Evolutionary conservation across 2,329 filamentous ascomycete genomes (phyloP).

Genomic region (Talaromyces sp.): DNA sequence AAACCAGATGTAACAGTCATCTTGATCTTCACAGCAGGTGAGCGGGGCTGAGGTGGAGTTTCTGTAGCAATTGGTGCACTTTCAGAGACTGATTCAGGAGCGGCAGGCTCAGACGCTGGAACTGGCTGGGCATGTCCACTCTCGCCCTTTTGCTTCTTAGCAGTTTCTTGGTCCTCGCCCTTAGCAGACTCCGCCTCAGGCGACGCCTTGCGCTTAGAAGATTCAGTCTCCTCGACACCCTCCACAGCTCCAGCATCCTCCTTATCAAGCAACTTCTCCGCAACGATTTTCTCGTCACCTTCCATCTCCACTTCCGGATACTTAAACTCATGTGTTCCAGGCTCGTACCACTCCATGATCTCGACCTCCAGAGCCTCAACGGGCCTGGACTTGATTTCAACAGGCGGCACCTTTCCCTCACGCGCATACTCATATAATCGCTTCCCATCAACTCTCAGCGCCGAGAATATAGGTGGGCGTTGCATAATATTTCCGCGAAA

Average conservation of each 20-base stretch:
- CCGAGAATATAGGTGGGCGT: constrained; percentile 89
- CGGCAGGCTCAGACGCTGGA: constrained; percentile 9
- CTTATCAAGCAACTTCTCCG: constrained; percentile 62
- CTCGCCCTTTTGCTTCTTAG: constrained; percentile 38
- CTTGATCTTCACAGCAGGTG: constrained; percentile 78
- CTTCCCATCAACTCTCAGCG: constrained; percentile 90
- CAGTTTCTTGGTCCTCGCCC: constrained; percentile 18
- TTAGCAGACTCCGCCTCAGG: constrained; percentile 29
- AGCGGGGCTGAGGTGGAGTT: constrained; percentile 26
- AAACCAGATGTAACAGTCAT: constrained; percentile 96
- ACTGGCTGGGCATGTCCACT: constrained; percentile 24
- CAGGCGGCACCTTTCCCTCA: constrained; percentile 81
- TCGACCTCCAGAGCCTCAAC: constrained; percentile 79
- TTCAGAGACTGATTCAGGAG: constrained; percentile 15
- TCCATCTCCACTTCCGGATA: constrained; percentile 82
- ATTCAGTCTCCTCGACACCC: constrained; percentile 16
- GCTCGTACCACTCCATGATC: constrained; percentile 80
- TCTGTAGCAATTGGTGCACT: constrained; percentile 15
- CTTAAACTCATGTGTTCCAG: constrained; percentile 74
- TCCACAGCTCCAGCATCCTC: constrained; percentile 32
- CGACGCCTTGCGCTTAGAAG: constrained; percentile 39
- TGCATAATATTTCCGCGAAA: constrained; percentile 87
- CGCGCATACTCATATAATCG: constrained; percentile 94
- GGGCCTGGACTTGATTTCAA: constrained; percentile 77
- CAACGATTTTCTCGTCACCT: constrained; percentile 72